These are phyloP conservation scores for Russula olivacea DNA, from an alignment of 768 basidiomycete species.

Conservation along the genomic window DNA sequence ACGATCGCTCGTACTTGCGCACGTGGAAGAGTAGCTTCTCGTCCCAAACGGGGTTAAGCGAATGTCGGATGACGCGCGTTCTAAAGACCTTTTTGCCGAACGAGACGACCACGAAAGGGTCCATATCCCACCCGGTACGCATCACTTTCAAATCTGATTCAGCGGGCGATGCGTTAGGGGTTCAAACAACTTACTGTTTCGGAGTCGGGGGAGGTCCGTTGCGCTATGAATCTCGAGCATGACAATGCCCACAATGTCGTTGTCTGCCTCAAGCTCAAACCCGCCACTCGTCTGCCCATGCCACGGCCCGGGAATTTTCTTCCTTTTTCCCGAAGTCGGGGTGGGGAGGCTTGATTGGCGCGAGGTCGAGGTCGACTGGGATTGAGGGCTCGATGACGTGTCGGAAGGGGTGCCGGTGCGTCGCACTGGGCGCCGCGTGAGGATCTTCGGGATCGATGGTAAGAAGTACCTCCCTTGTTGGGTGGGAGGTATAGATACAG, in stretches of 20 bases:
- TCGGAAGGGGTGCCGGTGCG: conserved; percentile 32
- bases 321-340: conserved; percentile 32
- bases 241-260: conserved; percentile 91
- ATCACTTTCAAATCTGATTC: conserved; percentile 49
- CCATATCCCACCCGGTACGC: conserved; percentile 91
- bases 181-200: conserved; percentile 61
- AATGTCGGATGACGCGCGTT: conserved; percentile 82
- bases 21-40: conserved; percentile 97
- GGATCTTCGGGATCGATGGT: conserved; percentile 33
- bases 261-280: conserved; percentile 59
- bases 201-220: conserved; percentile 74
- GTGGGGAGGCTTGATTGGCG: conserved; percentile 24
- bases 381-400: conserved; percentile 17
- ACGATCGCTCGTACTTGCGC: conserved; percentile 74
- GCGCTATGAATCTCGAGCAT: conserved; percentile 88
- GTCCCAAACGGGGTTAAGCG: conserved; percentile 84
- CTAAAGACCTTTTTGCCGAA: conserved; percentile 98
- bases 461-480: conserved; percentile 30
- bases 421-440: conserved; percentile 33
- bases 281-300: conserved; percentile 34
- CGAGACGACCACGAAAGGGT: conserved; percentile 91
- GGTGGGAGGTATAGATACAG: conserved; percentile 27
- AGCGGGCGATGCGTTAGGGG: not conserved
- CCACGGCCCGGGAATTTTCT: conserved; percentile 40
- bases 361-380: conserved; percentile 10